Percentiles rank a stretch among this genome's conserved stretches.
phyloP scores from a whole-genome alignment of 1,139 yeast genomes.

The Yamadazyma sp. region DNA sequence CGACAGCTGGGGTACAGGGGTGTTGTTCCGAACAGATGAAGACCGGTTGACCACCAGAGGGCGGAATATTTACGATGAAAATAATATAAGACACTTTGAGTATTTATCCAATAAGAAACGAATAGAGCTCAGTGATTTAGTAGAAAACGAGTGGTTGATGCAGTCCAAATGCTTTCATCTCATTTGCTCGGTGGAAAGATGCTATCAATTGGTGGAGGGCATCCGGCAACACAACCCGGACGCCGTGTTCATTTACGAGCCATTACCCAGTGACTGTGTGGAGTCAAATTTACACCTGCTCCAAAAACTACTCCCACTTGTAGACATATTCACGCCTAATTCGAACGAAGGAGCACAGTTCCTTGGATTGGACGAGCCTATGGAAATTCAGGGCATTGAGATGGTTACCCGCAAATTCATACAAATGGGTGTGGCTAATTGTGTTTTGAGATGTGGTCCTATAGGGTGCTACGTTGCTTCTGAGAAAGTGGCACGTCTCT shows the following conservation, averaged over 20 bases:
- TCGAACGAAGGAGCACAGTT: conserved; percentile 67
- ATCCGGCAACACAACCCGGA: conserved; percentile 23
- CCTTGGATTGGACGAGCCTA: conserved; percentile 14
- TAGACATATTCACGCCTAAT: conserved; percentile 78
- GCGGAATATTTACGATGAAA: conserved; percentile 66
- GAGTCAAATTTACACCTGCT: conserved; percentile 48
- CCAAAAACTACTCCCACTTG: conserved; percentile 37
- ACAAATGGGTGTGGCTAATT: conserved; percentile 35
- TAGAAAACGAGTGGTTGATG: conserved; percentile 32
- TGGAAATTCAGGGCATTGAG: conserved; percentile 21
- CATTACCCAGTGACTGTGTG: conserved; percentile 74
- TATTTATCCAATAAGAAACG: conserved; percentile 61
- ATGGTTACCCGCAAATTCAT: conserved; percentile 42
- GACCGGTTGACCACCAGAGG: conserved; percentile 75
- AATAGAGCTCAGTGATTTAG: conserved; percentile 60
- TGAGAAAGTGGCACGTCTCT: conserved; percentile 28
- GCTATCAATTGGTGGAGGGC: conserved; percentile 43
- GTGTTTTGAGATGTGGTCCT: conserved; percentile 69
- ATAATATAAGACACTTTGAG: conserved; percentile 53
- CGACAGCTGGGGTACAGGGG: conserved; percentile 61
- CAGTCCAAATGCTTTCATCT: conserved; percentile 60
- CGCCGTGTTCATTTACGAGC: conserved; percentile 74
- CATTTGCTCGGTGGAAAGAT: conserved; percentile 70
- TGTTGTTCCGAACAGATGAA: conserved; percentile 50
- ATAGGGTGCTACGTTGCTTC: conserved; percentile 52